Evolutionary conservation across 148 eudicot species (phyloP).

Genomic region (Polygonum aviculare): DNA sequence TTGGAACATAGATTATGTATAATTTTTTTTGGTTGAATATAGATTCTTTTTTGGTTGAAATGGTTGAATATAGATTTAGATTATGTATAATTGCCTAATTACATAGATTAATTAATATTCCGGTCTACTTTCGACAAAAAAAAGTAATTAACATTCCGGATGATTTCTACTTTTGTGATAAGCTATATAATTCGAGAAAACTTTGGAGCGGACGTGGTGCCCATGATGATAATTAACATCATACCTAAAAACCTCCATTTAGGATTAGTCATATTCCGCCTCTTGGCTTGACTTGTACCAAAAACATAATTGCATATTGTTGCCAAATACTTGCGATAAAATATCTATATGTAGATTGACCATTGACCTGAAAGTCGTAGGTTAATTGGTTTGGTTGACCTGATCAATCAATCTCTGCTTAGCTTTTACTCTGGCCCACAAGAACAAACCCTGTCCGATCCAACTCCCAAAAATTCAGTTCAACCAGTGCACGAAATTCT

Average conservation of each 20-base stretch:
- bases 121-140: neutral
- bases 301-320: neutral
- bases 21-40: no score
- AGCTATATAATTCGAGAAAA: neutral
- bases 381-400: constrained; percentile 1
- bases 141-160: neutral
- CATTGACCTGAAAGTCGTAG: neutral
- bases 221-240: neutral
- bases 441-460: no score
- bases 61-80: no score
- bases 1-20: no score
- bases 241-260: neutral
- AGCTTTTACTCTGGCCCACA: no score
- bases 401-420: neutral
- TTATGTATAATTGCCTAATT: no score
- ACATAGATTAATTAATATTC: no score
- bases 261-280: neutral
- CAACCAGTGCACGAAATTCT: neutral
- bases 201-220: neutral
- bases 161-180: neutral
- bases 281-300: neutral
- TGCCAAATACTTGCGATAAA: no score
- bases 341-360: neutral
- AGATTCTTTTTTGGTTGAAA: no score
- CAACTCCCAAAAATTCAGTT: neutral